Base-by-base conservation (phyloP, 768 basidiomycete genomes). In the Boletus fagicola region DNA sequence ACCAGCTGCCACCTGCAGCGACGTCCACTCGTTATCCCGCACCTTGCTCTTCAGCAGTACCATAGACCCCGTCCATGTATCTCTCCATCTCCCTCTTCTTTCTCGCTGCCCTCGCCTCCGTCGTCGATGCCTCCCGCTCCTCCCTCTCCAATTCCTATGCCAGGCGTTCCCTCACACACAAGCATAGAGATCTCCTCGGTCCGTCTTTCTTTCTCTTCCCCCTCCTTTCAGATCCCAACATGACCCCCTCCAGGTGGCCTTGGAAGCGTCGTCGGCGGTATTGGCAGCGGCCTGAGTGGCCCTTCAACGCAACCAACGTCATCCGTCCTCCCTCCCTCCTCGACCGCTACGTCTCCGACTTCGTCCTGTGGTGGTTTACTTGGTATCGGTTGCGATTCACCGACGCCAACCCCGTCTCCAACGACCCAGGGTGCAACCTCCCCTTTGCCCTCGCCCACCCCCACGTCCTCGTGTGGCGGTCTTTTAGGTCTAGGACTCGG, bases 11-110 rank as follows among this genome's bases (percentile, higher is more conserved):
- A 51, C 49, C 35, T 36, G 65, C 58, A 33, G 11, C 33, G 33
- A 58, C 64, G 50, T 75, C 78, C 78, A 69, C 74, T 80, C 80
- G 49, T 80, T 81, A 16, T 62, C 53, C 53, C 53, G 4, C 11
- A 2, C 69, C 68, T 58, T 58, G 70, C 74, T 67, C 57, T 61
- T 55, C 68, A 66, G 62, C 66, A 66, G 58, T 55, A 53, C 66
- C 75, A 72, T 73, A 71, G 49, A 44, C 58, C 61, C 5, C 6
- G 4, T 16, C 63, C 54, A 61, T 76, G 64, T 62, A 66, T 54
- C 59, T 50, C 0, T 57, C 58, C 31, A 33, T 63, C 51, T 54
- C 53, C 49, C 55, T 70, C 54, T 59, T 77, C 36, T 51, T 71
- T 20, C 53, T 76, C 58, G 59, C 69, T 31, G 51, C 71, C 56